These are phyloP conservation scores for Globisporangium nagaii DNA, from an alignment of 352 stramenopile genomes.

Conservation along the genomic window DNA sequence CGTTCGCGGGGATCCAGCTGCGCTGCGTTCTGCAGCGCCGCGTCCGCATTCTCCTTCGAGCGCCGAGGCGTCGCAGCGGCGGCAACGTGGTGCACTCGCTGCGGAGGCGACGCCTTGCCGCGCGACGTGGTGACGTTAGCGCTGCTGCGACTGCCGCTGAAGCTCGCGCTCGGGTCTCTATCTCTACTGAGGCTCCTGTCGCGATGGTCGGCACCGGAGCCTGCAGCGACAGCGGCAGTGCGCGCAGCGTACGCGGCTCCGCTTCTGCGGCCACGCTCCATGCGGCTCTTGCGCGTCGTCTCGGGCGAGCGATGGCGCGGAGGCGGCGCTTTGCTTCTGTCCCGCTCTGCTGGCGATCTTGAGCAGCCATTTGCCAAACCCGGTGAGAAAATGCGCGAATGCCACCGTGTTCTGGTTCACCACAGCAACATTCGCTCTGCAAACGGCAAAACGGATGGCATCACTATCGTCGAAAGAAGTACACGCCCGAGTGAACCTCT, in stretches of 20 bases:
- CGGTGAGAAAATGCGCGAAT: background rate
- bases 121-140: constrained; percentile 14
- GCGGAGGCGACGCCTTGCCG: background rate
- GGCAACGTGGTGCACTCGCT: background rate
- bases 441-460: background rate
- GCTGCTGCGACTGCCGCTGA: constrained; percentile 13
- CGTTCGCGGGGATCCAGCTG: constrained; percentile 15
- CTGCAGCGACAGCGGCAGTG: background rate
- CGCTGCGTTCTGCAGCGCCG: background rate
- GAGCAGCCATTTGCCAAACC: constrained; percentile 5
- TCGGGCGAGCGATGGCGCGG: no score
- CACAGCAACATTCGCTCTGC: background rate
- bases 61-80: background rate
- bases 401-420: background rate
- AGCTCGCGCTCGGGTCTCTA: constrained; percentile 1
- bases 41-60: background rate
- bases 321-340: background rate
- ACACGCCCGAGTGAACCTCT: background rate
- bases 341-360: constrained; percentile 8
- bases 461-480: background rate
- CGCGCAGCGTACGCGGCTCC: background rate
- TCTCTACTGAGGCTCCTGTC: background rate
- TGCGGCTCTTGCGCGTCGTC: background rate
- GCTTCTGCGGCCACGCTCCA: background rate
- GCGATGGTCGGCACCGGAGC: background rate